phyloP scores from a whole-genome alignment of 192 early-diverging fungal genomes.

The Backusella macrospora region DNA sequence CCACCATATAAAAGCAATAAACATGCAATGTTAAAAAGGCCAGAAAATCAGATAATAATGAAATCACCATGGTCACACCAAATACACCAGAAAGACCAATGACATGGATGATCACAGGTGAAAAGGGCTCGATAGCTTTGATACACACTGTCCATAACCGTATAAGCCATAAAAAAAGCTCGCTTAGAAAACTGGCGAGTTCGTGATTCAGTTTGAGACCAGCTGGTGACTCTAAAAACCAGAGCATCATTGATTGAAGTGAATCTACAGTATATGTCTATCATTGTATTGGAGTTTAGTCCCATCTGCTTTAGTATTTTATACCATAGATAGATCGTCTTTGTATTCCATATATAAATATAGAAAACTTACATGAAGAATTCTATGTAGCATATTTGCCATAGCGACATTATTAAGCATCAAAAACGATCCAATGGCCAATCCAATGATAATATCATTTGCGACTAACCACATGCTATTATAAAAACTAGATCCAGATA shows the following conservation, averaged over 20 bases:
- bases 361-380: constrained; percentile 46
- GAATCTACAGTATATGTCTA: constrained; percentile 73
- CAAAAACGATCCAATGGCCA: constrained; percentile 74
- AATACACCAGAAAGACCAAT: constrained; percentile 79
- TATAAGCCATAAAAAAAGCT: constrained; percentile 89
- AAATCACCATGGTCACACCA: constrained; percentile 85
- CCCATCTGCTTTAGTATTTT: neutral
- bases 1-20: constrained; percentile 95
- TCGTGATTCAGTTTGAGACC: constrained; percentile 96
- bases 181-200: constrained; percentile 85
- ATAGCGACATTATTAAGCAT: constrained; percentile 61
- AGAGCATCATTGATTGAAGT: constrained; percentile 74
- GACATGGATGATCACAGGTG: constrained; percentile 63
- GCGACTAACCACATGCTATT: constrained; percentile 96
- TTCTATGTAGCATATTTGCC: constrained; percentile 53
- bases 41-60: constrained; percentile 83
- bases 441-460: constrained; percentile 88
- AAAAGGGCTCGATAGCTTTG: constrained; percentile 47
- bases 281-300: neutral
- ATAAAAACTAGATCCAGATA: constrained; percentile 67
- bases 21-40: constrained; percentile 88
- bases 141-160: constrained; percentile 78
- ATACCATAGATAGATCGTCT: neutral
- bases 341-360: neutral
- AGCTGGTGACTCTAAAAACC: constrained; percentile 92